phyloP scores from a whole-genome alignment of 2,329 filamentous ascomycete genomes.

The Endothia cerciana region DNA sequence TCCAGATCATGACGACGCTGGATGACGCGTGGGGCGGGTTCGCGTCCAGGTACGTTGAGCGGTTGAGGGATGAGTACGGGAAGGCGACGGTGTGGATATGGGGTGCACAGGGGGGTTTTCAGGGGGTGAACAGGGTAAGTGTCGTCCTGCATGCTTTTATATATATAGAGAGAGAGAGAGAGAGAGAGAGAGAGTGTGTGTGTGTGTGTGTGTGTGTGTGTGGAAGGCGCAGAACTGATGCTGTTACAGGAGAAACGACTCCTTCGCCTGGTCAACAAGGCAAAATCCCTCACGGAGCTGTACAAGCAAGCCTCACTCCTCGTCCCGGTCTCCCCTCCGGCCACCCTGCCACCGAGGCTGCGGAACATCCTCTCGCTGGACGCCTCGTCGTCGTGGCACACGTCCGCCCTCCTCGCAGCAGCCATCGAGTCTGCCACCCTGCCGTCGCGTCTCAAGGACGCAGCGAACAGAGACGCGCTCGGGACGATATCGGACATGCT shows the following conservation, averaged over 20 bases:
- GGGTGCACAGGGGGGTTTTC: constrained; percentile 70
- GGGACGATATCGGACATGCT: constrained; percentile 67
- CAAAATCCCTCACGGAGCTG: constrained; percentile 71
- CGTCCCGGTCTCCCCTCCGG: constrained; percentile 72
- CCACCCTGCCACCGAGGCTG: constrained; percentile 49
- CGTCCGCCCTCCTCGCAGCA: constrained; percentile 73
- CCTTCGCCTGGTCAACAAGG: constrained; percentile 72
- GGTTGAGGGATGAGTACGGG: constrained; percentile 85
- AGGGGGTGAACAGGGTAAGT: constrained; percentile 56
- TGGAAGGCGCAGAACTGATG: not conserved
- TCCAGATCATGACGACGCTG: constrained; percentile 74
- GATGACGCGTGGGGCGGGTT: constrained; percentile 87
- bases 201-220: no score
- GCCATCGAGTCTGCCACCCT: constrained; percentile 80
- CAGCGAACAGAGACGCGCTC: constrained; percentile 54
- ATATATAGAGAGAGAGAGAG: no score
- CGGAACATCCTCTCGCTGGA: constrained; percentile 62
- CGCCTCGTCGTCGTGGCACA: constrained; percentile 73
- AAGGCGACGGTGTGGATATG: constrained; percentile 88
- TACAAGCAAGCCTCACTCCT: constrained; percentile 75
- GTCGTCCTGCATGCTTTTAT: no score
- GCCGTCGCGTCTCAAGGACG: constrained; percentile 68
- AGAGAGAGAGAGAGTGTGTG: no score
- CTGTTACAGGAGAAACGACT: constrained; percentile 62
- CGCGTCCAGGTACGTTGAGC: constrained; percentile 72